These are phyloP conservation scores for Backusella morwellensis DNA, from an alignment of 192 early-diverging fungal genomes.

Conservation along the genomic window DNA sequence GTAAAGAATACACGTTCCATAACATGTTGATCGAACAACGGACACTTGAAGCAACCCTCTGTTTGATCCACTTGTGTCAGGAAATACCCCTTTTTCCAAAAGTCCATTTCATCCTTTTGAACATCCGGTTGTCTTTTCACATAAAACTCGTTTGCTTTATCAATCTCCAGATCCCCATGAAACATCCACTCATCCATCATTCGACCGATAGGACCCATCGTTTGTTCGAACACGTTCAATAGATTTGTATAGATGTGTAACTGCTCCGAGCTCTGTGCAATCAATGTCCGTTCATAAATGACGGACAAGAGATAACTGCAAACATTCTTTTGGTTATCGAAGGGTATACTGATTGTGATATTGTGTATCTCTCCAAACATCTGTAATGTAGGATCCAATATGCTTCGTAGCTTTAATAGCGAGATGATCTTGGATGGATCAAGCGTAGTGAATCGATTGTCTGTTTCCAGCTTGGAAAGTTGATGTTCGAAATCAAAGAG, in stretches of 20 bases:
- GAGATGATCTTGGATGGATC: constrained; percentile 21
- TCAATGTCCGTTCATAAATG: constrained; percentile 5
- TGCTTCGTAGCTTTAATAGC: constrained; percentile 17
- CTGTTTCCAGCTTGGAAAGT: constrained; percentile 28
- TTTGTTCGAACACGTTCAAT: constrained; percentile 6
- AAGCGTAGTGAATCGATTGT: constrained; percentile 8
- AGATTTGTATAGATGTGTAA: neutral
- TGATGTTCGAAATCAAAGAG: constrained; percentile 27
- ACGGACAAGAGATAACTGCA: constrained; percentile 8
- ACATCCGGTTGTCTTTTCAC: constrained; percentile 17
- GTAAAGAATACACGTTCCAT: constrained; percentile 14
- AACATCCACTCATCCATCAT: constrained; percentile 44
- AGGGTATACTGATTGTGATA: neutral
- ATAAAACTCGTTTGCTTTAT: constrained; percentile 36
- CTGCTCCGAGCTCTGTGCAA: constrained; percentile 5
- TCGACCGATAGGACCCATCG: constrained; percentile 23
- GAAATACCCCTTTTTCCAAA: constrained; percentile 32
- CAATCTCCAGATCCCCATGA: constrained; percentile 26
- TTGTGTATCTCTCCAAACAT: constrained; percentile 6
- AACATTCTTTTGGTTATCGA: neutral
- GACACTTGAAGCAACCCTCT: neutral
- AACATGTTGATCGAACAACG: neutral
- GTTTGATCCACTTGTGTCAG: neutral
- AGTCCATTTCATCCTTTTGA: constrained; percentile 14
- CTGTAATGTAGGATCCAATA: neutral